Evolutionary conservation across 257 asterid genomes (phyloP).

Genomic region (Gynochthodes officinalis): DNA sequence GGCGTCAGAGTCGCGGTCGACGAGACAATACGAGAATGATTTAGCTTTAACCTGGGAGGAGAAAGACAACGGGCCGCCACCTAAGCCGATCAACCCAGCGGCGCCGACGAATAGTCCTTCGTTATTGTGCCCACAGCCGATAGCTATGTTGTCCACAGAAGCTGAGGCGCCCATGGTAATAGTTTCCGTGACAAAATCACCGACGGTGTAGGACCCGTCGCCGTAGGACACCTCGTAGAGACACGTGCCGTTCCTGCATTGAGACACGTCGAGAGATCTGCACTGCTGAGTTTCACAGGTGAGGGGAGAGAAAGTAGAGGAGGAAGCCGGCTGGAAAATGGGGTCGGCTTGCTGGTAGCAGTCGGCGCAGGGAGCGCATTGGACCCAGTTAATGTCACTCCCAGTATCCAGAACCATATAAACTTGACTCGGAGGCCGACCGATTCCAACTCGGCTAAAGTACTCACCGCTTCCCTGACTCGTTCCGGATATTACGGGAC

Average conservation of each 20-base stretch:
- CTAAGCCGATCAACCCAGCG: constrained; percentile 84
- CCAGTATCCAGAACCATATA: constrained; percentile 93
- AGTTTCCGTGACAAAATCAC: constrained; percentile 79
- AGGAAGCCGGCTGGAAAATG: constrained; percentile 69
- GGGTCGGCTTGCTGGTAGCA: constrained; percentile 98
- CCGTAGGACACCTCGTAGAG: constrained; percentile 90
- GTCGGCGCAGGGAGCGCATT: constrained; percentile 90
- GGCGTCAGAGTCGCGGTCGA: constrained; percentile 76
- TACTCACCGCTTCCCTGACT: constrained; percentile 99
- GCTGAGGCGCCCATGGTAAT: constrained; percentile 59
- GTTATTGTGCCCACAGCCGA: constrained; percentile 93
- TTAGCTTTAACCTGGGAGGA: constrained; percentile 75
- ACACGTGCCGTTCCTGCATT: constrained; percentile 66
- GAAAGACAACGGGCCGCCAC: constrained; percentile 79
- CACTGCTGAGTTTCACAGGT: constrained; percentile 72
- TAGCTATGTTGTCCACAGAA: constrained; percentile 60
- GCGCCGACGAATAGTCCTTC: constrained; percentile 92
- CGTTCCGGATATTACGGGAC: constrained; percentile 76
- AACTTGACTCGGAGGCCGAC: constrained; percentile 62
- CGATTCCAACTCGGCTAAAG: constrained; percentile 79
- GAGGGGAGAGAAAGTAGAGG: constrained; percentile 62
- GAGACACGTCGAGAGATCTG: constrained; percentile 75
- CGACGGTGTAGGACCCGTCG: constrained; percentile 94
- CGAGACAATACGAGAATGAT: constrained; percentile 85
- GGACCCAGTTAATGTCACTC: constrained; percentile 92